phyloP scores from a whole-genome alignment of 257 asterid genomes.

The Rehmannia glutinosa region DNA sequence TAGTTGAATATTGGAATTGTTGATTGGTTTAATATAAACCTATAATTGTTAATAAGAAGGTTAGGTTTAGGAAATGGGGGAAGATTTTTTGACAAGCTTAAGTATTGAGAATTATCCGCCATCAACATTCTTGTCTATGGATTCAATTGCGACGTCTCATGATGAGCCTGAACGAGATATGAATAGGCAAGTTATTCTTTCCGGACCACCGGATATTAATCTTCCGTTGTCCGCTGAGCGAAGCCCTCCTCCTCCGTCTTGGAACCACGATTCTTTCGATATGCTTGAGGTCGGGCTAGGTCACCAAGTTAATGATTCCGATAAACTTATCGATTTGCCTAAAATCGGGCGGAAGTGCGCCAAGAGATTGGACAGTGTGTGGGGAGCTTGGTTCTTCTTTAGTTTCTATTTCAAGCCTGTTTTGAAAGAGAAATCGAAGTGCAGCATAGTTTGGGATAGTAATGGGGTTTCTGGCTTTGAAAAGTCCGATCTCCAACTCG shows the following conservation, averaged over 20 bases:
- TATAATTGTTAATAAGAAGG: not conserved
- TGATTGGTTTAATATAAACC: conserved; percentile 9
- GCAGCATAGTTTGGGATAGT: conserved; percentile 33
- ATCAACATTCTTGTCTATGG: conserved; percentile 53
- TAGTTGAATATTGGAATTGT: conserved; percentile 1
- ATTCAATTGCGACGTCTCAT: conserved; percentile 39
- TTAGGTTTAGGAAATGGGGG: conserved; percentile 38
- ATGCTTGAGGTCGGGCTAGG: conserved; percentile 53
- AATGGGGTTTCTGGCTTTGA: conserved; percentile 47
- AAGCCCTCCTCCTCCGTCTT: conserved; percentile 44
- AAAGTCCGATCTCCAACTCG: conserved; percentile 45
- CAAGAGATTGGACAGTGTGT: conserved; percentile 46
- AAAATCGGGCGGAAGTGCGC: conserved; percentile 40
- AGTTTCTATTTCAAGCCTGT: conserved; percentile 54
- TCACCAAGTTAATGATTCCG: conserved; percentile 34
- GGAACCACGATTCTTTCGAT: conserved; percentile 46
- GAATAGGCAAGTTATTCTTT: conserved; percentile 40
- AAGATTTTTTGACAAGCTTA: conserved; percentile 43
- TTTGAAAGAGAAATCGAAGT: conserved; percentile 42
- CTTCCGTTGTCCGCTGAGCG: conserved; percentile 47
- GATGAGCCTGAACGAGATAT: conserved; percentile 37
- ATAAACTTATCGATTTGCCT: conserved; percentile 36
- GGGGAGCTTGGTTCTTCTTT: conserved; percentile 69
- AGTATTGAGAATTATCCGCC: conserved; percentile 46
- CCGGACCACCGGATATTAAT: conserved; percentile 56